A percentile compares a stretch with the other conserved stretches of the same genome.
These are phyloP conservation scores for Phytomonas francai DNA, from an alignment of 208 protist species.

Conservation along the genomic window DNA sequence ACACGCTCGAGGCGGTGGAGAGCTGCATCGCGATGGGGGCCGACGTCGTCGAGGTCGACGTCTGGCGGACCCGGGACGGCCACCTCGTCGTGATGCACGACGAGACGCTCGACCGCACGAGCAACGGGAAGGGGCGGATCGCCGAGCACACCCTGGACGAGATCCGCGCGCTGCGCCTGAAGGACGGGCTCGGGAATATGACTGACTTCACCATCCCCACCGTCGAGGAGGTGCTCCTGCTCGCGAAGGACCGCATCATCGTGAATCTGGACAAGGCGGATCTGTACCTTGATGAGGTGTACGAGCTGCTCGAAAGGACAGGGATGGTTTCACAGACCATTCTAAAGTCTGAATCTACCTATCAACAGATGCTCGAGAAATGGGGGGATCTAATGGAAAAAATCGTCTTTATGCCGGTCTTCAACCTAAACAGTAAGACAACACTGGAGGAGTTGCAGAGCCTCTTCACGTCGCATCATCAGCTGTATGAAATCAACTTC, in stretches of 20 bases:
- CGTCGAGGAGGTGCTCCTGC: constrained; percentile 37
- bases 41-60: constrained; percentile 60
- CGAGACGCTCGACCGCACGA: constrained; percentile 53
- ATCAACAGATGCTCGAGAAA: constrained; percentile 23
- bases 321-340: constrained; percentile 45
- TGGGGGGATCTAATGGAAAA: constrained; percentile 32
- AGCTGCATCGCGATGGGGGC: constrained; percentile 58
- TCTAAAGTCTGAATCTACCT: constrained; percentile 49
- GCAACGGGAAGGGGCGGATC: constrained; percentile 30
- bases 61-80: constrained; percentile 52
- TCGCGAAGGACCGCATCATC: constrained; percentile 24
- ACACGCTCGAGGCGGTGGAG: constrained; percentile 61
- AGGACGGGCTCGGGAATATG: constrained; percentile 66
- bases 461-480: constrained; percentile 24
- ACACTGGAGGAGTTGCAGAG: constrained; percentile 28
- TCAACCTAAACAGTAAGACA: constrained; percentile 30
- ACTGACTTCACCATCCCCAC: constrained; percentile 60
- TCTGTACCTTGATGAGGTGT: constrained; percentile 43
- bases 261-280: constrained; percentile 71
- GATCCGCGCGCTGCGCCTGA: constrained; percentile 37
- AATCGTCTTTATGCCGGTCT: constrained; percentile 59
- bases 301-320: constrained; percentile 27
- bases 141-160: constrained; percentile 41
- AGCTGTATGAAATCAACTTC: constrained; percentile 57
- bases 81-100: constrained; percentile 60